A percentile compares a stretch with the other conserved stretches of the same genome.
Conservation (phyloP, 176 grass and related monocot species). For the Metroxylon sagu region DNA sequence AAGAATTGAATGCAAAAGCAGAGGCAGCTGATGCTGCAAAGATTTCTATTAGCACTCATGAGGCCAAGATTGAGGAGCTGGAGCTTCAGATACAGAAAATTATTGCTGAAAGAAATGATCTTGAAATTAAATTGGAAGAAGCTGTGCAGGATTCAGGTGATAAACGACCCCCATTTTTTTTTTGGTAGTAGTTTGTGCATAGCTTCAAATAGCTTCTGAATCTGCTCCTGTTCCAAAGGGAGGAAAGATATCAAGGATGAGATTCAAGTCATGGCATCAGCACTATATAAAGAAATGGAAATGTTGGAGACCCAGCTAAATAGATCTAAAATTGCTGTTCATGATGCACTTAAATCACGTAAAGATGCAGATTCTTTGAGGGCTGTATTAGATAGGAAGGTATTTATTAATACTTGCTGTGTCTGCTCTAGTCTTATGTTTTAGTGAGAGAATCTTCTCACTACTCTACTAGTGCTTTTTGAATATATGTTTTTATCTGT, state of each 20-base stretch:
- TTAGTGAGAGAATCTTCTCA: no score
- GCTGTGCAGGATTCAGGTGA: conserved; percentile 88
- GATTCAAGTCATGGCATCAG: conserved; percentile 83
- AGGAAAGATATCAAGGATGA: conserved; percentile 95
- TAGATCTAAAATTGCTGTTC: conserved; percentile 68
- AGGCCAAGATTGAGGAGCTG: conserved; percentile 65
- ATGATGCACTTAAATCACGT: conserved; percentile 59
- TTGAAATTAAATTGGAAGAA: conserved; percentile 88
- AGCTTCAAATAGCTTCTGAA: no score
- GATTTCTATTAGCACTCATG: conserved; percentile 52
- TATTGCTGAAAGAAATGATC: conserved; percentile 65
- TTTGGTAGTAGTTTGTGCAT: no score
- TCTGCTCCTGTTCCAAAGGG: conserved; percentile 29
- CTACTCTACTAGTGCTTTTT: no score
- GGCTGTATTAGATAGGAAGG: conserved; percentile 59
- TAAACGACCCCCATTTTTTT: not conserved
- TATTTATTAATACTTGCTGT: conserved; percentile 12
- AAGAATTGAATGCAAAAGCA: conserved; percentile 61
- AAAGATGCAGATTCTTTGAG: conserved; percentile 65
- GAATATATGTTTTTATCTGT: no score
- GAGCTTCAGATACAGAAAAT: conserved; percentile 65
- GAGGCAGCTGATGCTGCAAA: conserved; percentile 52
- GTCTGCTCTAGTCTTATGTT: not conserved
- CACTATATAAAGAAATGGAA: conserved; percentile 84
- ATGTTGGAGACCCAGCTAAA: conserved; percentile 92